Conservation (phyloP, 1,139 yeast genomes). For the Pichia sp. region DNA sequence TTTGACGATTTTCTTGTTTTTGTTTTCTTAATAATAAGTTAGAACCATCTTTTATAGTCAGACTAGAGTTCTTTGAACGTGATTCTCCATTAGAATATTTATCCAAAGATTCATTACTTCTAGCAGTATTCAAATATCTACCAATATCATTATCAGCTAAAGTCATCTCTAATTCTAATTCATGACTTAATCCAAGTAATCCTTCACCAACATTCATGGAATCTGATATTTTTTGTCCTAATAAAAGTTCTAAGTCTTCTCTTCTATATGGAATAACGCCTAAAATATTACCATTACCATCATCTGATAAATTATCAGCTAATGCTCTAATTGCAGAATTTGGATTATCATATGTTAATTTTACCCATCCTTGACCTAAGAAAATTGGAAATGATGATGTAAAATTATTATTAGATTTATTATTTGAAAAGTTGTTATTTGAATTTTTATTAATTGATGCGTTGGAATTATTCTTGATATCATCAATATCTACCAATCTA, state of each 20-base stretch:
- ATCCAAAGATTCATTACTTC: neutral
- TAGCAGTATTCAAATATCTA: slow-evolving; percentile 5
- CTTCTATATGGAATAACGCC: slow-evolving; percentile 74
- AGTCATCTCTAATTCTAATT: slow-evolving; percentile 17
- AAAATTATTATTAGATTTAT: neutral
- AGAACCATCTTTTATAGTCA: slow-evolving; percentile 17
- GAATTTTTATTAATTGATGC: neutral
- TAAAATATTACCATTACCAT: slow-evolving; percentile 36
- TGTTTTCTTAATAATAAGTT: slow-evolving; percentile 10
- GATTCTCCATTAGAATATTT: neutral
- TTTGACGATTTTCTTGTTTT: slow-evolving; percentile 1
- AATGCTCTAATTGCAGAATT: slow-evolving; percentile 77
- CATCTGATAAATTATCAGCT: slow-evolving; percentile 57
- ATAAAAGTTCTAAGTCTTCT: slow-evolving; percentile 55
- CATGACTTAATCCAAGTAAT: slow-evolving; percentile 18
- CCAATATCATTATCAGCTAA: slow-evolving; percentile 22
- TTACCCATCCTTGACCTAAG: slow-evolving; percentile 85
- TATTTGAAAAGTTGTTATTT: neutral
- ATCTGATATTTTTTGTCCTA: slow-evolving; percentile 47
- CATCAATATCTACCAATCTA: slow-evolving; percentile 3
- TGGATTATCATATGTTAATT: slow-evolving; percentile 72
- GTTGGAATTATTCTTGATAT: neutral
- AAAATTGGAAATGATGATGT: slow-evolving; percentile 49
- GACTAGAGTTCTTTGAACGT: neutral
- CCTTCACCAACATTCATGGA: slow-evolving; percentile 52